A percentile compares a stretch with the other conserved stretches of the same genome.
Evolutionary conservation across 371 early-diverging fungal genomes (phyloP).

Genomic region (Gilbertella persicaria): DNA sequence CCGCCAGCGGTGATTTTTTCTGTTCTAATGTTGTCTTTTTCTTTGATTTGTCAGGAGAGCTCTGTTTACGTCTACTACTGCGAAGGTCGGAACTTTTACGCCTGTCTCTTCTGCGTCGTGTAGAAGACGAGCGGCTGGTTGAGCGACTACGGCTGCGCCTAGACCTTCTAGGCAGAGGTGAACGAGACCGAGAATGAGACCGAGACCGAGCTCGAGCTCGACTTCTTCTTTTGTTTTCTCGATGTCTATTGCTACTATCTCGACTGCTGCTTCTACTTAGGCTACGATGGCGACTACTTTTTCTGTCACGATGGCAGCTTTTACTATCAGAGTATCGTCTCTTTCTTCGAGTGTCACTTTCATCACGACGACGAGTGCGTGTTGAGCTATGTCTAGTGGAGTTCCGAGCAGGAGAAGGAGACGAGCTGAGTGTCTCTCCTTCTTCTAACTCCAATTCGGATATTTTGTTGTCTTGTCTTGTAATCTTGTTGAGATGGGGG

Average conservation of each 20-base stretch:
- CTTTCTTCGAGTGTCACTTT: not conserved
- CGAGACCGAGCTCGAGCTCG: not conserved
- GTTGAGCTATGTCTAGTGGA: not conserved
- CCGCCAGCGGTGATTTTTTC: not conserved
- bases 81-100: not conserved
- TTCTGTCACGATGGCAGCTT: not conserved
- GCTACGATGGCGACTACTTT: not conserved
- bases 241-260: not conserved
- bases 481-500: not conserved
- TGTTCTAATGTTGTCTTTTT: not conserved
- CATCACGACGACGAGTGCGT: not conserved
- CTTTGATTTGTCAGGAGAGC: not conserved
- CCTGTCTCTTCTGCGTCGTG: not conserved
- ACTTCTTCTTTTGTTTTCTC: not conserved
- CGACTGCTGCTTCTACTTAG: not conserved
- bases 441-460: constrained; percentile 28
- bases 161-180: not conserved
- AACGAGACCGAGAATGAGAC: not conserved
- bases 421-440: constrained; percentile 28
- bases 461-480: not conserved
- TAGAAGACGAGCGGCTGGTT: not conserved
- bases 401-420: constrained; percentile 17
- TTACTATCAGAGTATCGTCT: not conserved
- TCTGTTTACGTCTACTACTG: not conserved
- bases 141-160: not conserved